Percentiles rank a stretch among this genome's conserved stretches.
phyloP scores from a whole-genome alignment of 352 stramenopile genomes.

The Pythium monospermum region DNA sequence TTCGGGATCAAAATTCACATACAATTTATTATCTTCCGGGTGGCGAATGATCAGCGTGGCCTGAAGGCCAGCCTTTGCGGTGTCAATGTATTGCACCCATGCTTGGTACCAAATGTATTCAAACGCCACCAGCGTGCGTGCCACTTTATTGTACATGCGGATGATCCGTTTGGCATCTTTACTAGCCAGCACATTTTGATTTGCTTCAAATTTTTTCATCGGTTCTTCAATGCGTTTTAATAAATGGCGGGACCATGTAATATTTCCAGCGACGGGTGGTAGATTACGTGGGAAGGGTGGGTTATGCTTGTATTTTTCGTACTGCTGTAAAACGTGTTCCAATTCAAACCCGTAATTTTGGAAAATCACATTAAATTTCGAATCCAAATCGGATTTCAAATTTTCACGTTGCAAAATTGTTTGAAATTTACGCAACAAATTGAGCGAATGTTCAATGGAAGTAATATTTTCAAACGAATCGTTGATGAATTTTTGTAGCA shows the following conservation, averaged over 20 bases:
- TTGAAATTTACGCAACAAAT: slow-evolving; percentile 97
- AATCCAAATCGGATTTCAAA: slow-evolving; percentile 97
- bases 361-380: slow-evolving; percentile 99
- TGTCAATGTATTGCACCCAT: slow-evolving; percentile 97
- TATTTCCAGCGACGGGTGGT: slow-evolving; percentile 96
- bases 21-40: slow-evolving; percentile 96
- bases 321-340: slow-evolving; percentile 97
- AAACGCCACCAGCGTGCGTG: slow-evolving; percentile 96
- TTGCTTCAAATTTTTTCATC: slow-evolving; percentile 99
- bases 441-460: slow-evolving; percentile 96
- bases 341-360: slow-evolving; percentile 98
- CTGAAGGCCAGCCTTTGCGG: slow-evolving; percentile 96
- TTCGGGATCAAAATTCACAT: slow-evolving; percentile 99
- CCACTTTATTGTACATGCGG: slow-evolving; percentile 99
- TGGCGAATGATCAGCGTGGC: slow-evolving; percentile 98
- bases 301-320: slow-evolving; percentile 98
- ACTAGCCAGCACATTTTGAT: slow-evolving; percentile 95
- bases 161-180: slow-evolving; percentile 98
- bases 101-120: slow-evolving; percentile 99
- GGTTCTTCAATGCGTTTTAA: slow-evolving; percentile 98
- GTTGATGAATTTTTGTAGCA: slow-evolving; percentile 99
- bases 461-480: slow-evolving; percentile 98
- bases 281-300: slow-evolving; percentile 96
- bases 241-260: slow-evolving; percentile 97
- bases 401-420: slow-evolving; percentile 97